Evolutionary conservation across 306 rosid genomes (phyloP).

Genomic region (Spatholobus suberectus): DNA sequence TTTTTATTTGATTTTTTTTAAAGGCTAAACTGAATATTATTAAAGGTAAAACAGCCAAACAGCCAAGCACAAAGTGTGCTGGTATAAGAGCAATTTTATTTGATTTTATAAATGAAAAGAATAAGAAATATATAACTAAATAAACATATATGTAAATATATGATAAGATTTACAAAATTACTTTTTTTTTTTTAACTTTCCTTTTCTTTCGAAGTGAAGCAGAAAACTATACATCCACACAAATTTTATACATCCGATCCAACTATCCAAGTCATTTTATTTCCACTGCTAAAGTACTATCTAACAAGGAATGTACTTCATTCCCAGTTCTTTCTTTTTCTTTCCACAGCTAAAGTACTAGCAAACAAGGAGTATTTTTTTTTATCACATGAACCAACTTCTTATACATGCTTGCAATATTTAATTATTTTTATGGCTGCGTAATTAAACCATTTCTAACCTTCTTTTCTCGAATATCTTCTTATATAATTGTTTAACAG

Average conservation of each 20-base stretch:
- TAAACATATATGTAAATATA: no score
- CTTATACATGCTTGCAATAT: neutral
- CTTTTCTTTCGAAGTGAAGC: neutral
- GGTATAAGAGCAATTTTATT: no score
- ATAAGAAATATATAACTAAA: no score
- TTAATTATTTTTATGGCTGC: neutral
- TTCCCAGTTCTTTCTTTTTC: neutral
- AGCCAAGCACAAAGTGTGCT: no score
- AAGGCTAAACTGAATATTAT: no score
- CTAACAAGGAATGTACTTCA: neutral
- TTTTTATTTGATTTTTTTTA: no score
- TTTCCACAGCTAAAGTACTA: neutral
- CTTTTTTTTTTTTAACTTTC: no score
- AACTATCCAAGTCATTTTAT: neutral
- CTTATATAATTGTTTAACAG: neutral
- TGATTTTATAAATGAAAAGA: no score
- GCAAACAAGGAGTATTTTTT: neutral
- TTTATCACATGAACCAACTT: neutral
- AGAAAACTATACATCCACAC: neutral
- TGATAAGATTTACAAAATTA: no score
- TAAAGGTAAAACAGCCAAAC: no score
- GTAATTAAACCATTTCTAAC: neutral
- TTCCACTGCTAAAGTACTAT: neutral
- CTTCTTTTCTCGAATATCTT: neutral
- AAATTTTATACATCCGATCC: neutral